A percentile compares a stretch with the other conserved stretches of the same genome.
These are phyloP conservation scores for Cadophora gregata DNA, from an alignment of 2,329 filamentous ascomycete genomes.

Conservation along the genomic window DNA sequence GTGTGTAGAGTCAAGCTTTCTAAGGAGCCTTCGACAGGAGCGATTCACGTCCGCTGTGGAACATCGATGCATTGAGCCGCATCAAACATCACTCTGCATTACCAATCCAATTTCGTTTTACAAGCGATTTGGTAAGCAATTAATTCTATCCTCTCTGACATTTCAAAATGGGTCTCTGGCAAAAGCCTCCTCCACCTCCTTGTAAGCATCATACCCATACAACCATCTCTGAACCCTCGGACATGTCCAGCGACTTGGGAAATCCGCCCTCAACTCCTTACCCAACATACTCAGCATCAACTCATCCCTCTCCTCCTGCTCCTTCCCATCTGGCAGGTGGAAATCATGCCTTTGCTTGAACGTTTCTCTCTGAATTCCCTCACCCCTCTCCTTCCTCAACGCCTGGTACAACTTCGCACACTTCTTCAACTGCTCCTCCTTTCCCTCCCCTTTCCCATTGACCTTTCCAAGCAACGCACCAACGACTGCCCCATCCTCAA, in stretches of 20 bases:
- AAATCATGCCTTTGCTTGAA: conserved; percentile 62
- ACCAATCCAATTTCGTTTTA: too few species aligned
- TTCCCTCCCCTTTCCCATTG: conserved; percentile 47
- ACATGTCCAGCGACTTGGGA: conserved; percentile 69
- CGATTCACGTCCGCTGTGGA: too few species aligned
- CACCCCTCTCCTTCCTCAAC: conserved; percentile 55
- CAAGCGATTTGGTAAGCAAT: too few species aligned
- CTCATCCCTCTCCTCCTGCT: conserved; percentile 62
- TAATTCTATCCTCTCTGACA: too few species aligned
- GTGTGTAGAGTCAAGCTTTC: too few species aligned
- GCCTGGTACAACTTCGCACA: conserved; percentile 53
- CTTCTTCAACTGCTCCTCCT: conserved; percentile 52
- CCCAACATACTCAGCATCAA: conserved; percentile 62
- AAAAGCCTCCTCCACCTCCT: conserved; percentile 55
- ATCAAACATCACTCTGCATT: too few species aligned
- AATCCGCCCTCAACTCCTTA: conserved; percentile 56
- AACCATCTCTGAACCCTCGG: conserved; percentile 67
- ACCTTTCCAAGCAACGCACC: conserved; percentile 62
- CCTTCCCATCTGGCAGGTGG: conserved; percentile 59
- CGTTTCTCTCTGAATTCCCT: conserved; percentile 64
- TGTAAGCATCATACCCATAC: conserved; percentile 67
- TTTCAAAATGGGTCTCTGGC: conserved; percentile 31
- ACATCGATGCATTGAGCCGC: too few species aligned
- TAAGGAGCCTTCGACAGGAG: too few species aligned
- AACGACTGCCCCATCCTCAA: conserved; percentile 72